phyloP scores from a whole-genome alignment of 192 early-diverging fungal species.

The Backusella mclennaniae region DNA sequence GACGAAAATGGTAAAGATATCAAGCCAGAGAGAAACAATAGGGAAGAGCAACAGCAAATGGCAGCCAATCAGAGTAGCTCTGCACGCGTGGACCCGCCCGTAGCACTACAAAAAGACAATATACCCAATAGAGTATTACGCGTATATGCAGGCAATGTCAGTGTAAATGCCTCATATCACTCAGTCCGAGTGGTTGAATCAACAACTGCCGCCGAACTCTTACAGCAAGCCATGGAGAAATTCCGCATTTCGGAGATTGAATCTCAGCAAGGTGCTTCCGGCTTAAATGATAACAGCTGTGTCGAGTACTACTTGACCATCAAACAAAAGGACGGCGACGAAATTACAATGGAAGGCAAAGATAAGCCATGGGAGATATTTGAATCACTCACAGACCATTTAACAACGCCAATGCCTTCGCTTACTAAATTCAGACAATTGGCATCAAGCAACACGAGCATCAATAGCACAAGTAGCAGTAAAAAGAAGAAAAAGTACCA shows the following conservation, averaged over 20 bases:
- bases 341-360: constrained; percentile 31
- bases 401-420: constrained; percentile 44
- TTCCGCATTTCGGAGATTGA: constrained; percentile 51
- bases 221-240: constrained; percentile 45
- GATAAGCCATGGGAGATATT: constrained; percentile 51
- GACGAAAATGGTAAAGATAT: not conserved
- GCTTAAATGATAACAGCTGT: constrained; percentile 19
- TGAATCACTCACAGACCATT: constrained; percentile 40
- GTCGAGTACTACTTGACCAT: constrained; percentile 49
- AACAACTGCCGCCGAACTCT: constrained; percentile 43
- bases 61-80: not conserved
- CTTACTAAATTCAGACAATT: constrained; percentile 33
- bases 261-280: constrained; percentile 25
- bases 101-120: not conserved
- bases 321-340: constrained; percentile 46
- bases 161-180: constrained; percentile 49
- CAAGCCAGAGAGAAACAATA: not conserved
- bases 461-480: not conserved
- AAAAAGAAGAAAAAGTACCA: not conserved
- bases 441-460: not conserved
- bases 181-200: constrained; percentile 41
- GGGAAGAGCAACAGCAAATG: constrained; percentile 1
- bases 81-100: not conserved
- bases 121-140: constrained; percentile 38
- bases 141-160: constrained; percentile 54